Evolutionary conservation across 495 filamentous ascomycete species (phyloP), one percentile per base, ranked within the genome.

Genomic region (Amniculicola lignicola): DNA sequence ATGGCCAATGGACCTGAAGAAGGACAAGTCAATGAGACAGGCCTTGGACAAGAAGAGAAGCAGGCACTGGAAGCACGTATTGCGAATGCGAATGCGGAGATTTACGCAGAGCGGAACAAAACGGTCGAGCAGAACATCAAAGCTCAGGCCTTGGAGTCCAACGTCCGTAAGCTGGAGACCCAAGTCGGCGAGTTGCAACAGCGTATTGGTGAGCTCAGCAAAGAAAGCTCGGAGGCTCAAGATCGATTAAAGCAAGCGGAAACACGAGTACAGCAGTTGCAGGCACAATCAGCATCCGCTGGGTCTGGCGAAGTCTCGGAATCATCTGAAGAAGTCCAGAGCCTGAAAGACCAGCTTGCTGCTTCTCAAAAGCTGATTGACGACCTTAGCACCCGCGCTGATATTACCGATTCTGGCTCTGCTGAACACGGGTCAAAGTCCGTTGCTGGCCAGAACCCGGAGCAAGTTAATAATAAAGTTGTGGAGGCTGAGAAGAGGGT

Each of bases 51-150:
- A 4, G 57, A 67, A 45, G 63, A 70, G 50, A 63, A 51, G 33
- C 46, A 56, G 15, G 62, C 39, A 3, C 38, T 73, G 22, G 61
- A 70, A 31, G 59, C 57, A 5, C 54, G 60, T 18, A 35, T 65
- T 31, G 36, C 73, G 9, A 70, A 73, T 33, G 79, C 79, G 7
- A 71, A 79, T 41, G 68, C 70, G 31, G 67, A 73, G 54, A 76
- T 76, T 10, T 72, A 63, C 14, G 67, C 73, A 54, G 64, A 74
- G 36, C 61, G 58, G 11, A 57, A 73, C 2, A 58, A 71, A 16
- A 65, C 68, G 21, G 58, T 69, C 10, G 58, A 67, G 29, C 38
- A 67, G 12, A 25, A 51, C 12, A 50, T 55, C 4, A 37, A 71
- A 50, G 45, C 62, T 2, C 41, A 67, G 31, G 16, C 29, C 1